A percentile compares a stretch with the other conserved stretches of the same genome.
phyloP scores from a whole-genome alignment of 176 grass and related monocot genomes.

The Elaeis guineensis region DNA sequence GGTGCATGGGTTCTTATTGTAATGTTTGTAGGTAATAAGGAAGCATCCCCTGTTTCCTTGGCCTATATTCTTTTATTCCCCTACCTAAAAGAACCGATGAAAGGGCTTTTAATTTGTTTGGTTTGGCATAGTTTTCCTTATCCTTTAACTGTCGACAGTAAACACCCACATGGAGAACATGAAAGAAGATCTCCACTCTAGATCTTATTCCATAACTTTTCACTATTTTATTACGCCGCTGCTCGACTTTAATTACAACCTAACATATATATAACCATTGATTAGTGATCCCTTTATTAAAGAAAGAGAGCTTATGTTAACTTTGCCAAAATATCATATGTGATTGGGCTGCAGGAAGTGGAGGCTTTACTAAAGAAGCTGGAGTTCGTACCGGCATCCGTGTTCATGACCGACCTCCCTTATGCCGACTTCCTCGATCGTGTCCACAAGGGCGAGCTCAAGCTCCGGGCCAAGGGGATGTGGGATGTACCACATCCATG shows the following conservation, averaged over 20 bases:
- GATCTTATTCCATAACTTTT: conserved; percentile 41
- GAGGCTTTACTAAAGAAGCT: not conserved
- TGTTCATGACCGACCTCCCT: conserved; percentile 16
- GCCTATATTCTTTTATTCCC: conserved; percentile 2
- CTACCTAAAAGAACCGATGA: conserved; percentile 39
- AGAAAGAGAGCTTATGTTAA: not conserved
- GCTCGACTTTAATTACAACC: no score
- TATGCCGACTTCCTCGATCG: conserved; percentile 10
- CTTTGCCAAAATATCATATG: not conserved
- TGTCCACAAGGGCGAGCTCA: conserved; percentile 13
- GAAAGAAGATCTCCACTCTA: conserved; percentile 33
- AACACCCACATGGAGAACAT: conserved; percentile 39
- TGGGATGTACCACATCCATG: conserved; percentile 98
- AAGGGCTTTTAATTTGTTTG: conserved; percentile 26
- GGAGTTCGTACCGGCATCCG: not conserved
- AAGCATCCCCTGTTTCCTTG: conserved; percentile 11
- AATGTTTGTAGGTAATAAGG: not conserved
- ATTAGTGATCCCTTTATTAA: not conserved
- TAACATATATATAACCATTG: no score
- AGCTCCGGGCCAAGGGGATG: conserved; percentile 65
- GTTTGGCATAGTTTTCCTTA: conserved; percentile 29
- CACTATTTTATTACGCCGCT: conserved; percentile 11
- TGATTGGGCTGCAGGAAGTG: not conserved
- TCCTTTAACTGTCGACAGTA: not conserved
- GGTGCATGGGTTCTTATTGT: not conserved